phyloP scores from a whole-genome alignment of 2,329 filamentous ascomycete genomes.

The Leptographium wingfieldii region DNA sequence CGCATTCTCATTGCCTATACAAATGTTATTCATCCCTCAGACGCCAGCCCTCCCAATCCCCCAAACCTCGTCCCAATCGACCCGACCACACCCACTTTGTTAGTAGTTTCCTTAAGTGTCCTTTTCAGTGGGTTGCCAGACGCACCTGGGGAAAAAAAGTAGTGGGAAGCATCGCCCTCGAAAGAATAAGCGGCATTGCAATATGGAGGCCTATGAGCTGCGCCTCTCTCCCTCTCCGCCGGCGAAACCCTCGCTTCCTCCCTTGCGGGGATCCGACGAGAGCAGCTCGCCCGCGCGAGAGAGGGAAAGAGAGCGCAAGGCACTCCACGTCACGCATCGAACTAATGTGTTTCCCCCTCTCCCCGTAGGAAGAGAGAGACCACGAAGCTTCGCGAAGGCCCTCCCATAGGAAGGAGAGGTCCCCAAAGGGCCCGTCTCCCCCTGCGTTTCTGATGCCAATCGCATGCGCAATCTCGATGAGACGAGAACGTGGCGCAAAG shows the following conservation, averaged over 20 bases:
- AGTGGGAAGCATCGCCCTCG: constrained; percentile 12
- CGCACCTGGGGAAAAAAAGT: constrained; percentile 8
- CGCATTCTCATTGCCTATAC: background rate
- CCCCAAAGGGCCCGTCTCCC: background rate
- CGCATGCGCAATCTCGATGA: constrained; percentile 9
- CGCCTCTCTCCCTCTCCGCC: background rate
- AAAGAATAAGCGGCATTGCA: constrained; percentile 17
- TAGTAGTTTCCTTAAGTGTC: constrained; percentile 6
- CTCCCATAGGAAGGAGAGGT: constrained; percentile 12
- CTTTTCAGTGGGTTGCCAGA: background rate
- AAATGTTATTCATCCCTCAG: background rate
- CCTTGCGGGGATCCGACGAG: background rate
- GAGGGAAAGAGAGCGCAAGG: background rate
- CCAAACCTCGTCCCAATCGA: background rate
- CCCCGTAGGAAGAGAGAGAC: background rate
- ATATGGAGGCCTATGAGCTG: constrained; percentile 8
- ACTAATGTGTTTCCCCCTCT: constrained; percentile 12
- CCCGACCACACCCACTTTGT: background rate
- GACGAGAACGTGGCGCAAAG: constrained; percentile 10
- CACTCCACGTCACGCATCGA: constrained; percentile 15
- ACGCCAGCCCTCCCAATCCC: background rate
- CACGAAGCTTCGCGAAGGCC: constrained; percentile 15
- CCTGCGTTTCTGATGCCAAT: constrained; percentile 16
- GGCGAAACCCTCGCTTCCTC: background rate
- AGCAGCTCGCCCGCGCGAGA: background rate